Conservation (phyloP, 1,284 basidiomycete species). For the Pseudozyma sp. region DNA sequence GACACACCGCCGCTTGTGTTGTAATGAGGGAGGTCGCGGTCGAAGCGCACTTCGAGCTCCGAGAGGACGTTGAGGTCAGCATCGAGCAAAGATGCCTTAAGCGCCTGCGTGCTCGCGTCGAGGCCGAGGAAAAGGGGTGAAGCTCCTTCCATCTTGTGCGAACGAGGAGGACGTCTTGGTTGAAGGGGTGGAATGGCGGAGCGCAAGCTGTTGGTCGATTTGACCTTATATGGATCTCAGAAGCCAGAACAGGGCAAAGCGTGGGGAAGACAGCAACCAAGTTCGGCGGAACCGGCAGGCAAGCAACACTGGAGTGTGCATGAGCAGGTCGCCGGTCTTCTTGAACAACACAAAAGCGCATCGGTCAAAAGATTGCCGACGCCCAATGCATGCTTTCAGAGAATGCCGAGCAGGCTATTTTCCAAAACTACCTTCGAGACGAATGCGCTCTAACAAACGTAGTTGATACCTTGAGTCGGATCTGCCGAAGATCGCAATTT, state of each 20-base stretch:
- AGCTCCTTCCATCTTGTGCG: conserved; percentile 12
- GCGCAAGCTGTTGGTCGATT: background rate
- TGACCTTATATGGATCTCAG: background rate
- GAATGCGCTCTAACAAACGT: too few relatives aligned
- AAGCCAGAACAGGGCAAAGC: too few relatives aligned
- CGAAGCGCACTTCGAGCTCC: conserved; percentile 83
- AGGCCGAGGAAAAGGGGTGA: conserved; percentile 80
- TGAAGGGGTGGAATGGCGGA: background rate
- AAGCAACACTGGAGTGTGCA: background rate
- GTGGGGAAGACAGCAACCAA: background rate
- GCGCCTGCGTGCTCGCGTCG: conserved; percentile 87
- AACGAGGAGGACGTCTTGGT: background rate
- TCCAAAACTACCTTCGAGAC: background rate
- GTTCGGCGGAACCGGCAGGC: background rate
- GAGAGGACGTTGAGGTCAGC: conserved; percentile 76
- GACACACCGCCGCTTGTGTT: conserved; percentile 74
- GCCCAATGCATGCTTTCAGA: background rate
- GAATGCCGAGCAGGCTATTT: conserved; percentile 7
- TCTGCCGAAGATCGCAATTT: too few relatives aligned
- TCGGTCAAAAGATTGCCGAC: conserved; percentile 31
- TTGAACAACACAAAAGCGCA: conserved; percentile 1
- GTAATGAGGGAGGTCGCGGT: conserved; percentile 80
- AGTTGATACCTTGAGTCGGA: too few relatives aligned
- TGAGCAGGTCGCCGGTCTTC: conserved; percentile 30
- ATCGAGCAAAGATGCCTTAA: conserved; percentile 78